Evolutionary conservation across 2,329 filamentous ascomycete species (phyloP).

Genomic region (Coniochaeta pulveracea): DNA sequence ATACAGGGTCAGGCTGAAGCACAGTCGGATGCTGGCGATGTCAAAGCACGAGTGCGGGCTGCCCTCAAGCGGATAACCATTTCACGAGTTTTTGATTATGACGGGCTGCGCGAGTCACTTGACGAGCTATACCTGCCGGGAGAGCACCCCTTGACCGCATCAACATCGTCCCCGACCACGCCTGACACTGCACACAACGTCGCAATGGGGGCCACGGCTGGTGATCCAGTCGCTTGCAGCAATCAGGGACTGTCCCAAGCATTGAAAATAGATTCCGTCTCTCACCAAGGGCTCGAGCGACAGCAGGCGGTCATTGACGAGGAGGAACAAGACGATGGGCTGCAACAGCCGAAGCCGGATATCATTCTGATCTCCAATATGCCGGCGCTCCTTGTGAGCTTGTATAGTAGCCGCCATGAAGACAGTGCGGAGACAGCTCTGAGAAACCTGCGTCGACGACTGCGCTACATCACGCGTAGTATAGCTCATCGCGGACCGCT

Average conservation of each 20-base stretch:
- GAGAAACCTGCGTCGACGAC: constrained; percentile 32
- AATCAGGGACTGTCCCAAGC: no score
- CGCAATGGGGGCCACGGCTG: no score
- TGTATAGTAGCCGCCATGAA: constrained; percentile 38
- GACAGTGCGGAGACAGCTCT: constrained; percentile 34
- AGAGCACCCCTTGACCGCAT: no score
- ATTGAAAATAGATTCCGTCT: no score
- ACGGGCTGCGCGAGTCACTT: constrained; percentile 46
- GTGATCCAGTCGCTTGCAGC: no score
- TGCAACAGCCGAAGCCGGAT: constrained; percentile 18
- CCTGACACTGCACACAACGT: no score
- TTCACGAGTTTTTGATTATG: constrained; percentile 45
- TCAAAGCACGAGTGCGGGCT: constrained; percentile 15
- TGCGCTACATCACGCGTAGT: constrained; percentile 32
- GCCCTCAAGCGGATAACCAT: constrained; percentile 40
- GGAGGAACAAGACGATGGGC: no score
- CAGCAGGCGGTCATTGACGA: no score
- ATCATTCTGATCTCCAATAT: constrained; percentile 46
- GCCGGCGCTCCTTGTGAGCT: constrained; percentile 34
- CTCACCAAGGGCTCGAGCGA: no score
- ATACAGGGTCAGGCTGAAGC: constrained; percentile 22
- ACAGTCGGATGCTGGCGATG: constrained; percentile 7
- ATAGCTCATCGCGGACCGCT: constrained; percentile 28
- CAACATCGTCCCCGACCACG: no score
- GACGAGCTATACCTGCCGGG: constrained; percentile 29